These are phyloP conservation scores for Saccharomyces hybrid DNA, from an alignment of 1,139 yeast genomes.

Conservation along the genomic window DNA sequence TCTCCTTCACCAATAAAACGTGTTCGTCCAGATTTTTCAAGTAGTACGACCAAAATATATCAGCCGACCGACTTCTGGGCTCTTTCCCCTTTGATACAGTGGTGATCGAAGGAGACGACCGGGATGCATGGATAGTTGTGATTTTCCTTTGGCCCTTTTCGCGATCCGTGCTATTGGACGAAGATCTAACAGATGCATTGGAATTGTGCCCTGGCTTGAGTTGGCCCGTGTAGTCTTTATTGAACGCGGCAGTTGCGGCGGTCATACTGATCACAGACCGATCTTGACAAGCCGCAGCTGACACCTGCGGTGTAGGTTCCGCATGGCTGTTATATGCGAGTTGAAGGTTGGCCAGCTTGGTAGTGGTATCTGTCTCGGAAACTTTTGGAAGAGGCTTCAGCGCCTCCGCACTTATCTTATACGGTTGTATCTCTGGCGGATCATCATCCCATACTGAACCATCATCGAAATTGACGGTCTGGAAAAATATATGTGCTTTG, in stretches of 20 bases:
- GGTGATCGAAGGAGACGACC: neutral
- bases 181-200: neutral
- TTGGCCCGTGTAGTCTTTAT: neutral
- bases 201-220: neutral
- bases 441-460: conserved; percentile 53
- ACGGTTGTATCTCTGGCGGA: conserved; percentile 77
- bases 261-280: neutral
- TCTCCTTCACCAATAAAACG: neutral
- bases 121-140: neutral
- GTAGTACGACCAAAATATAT: neutral
- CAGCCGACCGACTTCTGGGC: neutral
- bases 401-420: conserved; percentile 43
- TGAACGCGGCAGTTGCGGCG: neutral
- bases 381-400: conserved; percentile 36
- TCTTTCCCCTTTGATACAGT: neutral
- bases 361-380: neutral
- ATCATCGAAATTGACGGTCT: conserved; percentile 52
- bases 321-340: neutral
- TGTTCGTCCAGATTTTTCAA: neutral
- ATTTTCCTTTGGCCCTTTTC: neutral
- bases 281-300: neutral
- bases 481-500: conserved; percentile 68
- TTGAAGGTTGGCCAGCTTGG: neutral
- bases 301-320: neutral
- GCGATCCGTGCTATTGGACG: neutral